Evolutionary conservation across 495 filamentous ascomycete species (phyloP).

Genomic region (Aspergillus incahuasiensis): DNA sequence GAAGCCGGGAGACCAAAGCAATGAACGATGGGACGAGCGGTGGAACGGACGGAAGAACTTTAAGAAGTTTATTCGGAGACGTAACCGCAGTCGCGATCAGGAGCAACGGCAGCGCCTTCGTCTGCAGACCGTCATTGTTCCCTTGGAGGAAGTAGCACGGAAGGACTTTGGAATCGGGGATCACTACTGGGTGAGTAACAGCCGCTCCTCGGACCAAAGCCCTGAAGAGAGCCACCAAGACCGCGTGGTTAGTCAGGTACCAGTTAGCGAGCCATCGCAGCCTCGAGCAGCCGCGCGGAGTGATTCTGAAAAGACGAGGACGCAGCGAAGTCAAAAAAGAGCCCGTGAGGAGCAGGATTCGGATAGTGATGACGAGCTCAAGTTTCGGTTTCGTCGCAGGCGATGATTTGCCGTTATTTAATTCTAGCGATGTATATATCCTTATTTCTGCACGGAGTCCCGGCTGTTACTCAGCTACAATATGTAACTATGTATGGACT

Average conservation of each 20-base stretch:
- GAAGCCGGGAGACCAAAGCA: constrained; percentile 27
- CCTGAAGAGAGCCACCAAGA: constrained; percentile 14
- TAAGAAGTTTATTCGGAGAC: constrained; percentile 76
- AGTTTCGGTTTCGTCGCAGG: constrained; percentile 56
- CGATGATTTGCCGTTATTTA: constrained; percentile 20
- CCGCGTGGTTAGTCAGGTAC: constrained; percentile 11
- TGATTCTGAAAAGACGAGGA: constrained; percentile 10
- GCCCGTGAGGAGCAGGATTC: constrained; percentile 32
- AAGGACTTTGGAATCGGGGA: constrained; percentile 83
- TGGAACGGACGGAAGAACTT: constrained; percentile 99
- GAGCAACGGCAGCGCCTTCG: constrained; percentile 41
- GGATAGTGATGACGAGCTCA: constrained; percentile 50
- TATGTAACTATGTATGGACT: neutral
- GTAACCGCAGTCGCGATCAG: constrained; percentile 30
- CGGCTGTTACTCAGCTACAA: neutral
- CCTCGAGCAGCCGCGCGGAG: constrained; percentile 8
- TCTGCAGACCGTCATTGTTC: constrained; percentile 64
- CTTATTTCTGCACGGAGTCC: neutral
- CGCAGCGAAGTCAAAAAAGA: constrained; percentile 39
- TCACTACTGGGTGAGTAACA: constrained; percentile 62
- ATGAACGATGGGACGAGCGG: constrained; percentile 73
- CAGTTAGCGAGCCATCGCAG: constrained; percentile 17
- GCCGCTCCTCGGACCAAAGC: constrained; percentile 22
- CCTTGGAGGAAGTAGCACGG: constrained; percentile 70
- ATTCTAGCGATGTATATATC: neutral